A percentile compares a stretch with the other conserved stretches of the same genome.
Conservation (phyloP, 768 basidiomycete species). For the Exidia glandulosa region DNA sequence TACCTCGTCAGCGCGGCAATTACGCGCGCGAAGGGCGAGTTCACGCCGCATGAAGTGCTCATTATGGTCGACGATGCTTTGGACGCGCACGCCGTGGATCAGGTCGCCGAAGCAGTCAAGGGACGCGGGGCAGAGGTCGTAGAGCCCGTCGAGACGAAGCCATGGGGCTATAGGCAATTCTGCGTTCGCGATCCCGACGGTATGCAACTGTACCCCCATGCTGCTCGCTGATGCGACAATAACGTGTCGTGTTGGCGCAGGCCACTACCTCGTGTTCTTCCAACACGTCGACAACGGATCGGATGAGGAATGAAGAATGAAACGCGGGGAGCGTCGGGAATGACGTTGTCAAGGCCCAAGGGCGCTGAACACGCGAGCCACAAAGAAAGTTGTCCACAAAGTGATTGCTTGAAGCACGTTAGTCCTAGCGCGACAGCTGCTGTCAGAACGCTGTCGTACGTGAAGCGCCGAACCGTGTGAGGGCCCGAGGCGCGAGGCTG, state of each 20-base stretch:
- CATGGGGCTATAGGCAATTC: background rate
- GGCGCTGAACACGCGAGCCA: background rate
- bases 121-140: background rate
- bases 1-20: background rate
- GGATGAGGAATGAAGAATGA: background rate
- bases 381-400: background rate
- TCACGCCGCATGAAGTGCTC: background rate
- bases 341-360: background rate
- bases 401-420: background rate
- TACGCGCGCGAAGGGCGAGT: background rate
- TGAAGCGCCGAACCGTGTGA: background rate
- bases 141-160: background rate
- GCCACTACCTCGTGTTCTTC: background rate
- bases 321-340: background rate
- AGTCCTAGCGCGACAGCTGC: background rate
- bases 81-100: background rate
- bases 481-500: background rate
- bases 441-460: background rate
- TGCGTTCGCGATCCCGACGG: background rate
- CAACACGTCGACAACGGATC: background rate
- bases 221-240: background rate
- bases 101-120: background rate
- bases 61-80: background rate
- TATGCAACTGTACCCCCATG: background rate
- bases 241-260: background rate